Percentiles rank a stretch among this genome's conserved stretches.
These are phyloP conservation scores for Gypsophila paniculata DNA, from an alignment of 179 eudicot genomes.

Conservation along the genomic window DNA sequence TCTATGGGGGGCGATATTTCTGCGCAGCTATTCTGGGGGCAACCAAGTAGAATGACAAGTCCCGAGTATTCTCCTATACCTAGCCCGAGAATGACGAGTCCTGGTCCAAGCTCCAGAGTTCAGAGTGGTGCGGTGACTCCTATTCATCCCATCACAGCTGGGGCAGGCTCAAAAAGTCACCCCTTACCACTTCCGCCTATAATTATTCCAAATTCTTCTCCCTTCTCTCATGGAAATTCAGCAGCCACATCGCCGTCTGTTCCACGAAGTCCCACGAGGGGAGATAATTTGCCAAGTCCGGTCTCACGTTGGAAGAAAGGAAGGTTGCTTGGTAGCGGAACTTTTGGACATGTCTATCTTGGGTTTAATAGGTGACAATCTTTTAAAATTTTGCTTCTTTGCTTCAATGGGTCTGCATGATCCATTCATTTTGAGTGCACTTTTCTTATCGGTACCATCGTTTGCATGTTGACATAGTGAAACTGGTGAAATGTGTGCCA, in stretches of 20 bases:
- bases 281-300: constrained; percentile 75
- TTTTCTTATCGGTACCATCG: constrained; percentile 18
- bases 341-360: constrained; percentile 93
- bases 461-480: constrained; percentile 43
- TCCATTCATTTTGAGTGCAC: not conserved
- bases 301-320: constrained; percentile 91
- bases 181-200: constrained; percentile 88
- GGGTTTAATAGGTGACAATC: constrained; percentile 78
- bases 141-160: constrained; percentile 82
- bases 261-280: constrained; percentile 87
- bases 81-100: constrained; percentile 87
- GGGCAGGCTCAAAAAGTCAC: constrained; percentile 59
- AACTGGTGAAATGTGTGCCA: constrained; percentile 97
- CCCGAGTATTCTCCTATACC: constrained; percentile 93
- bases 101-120: constrained; percentile 90
- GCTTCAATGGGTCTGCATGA: not conserved
- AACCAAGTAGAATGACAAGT: constrained; percentile 79
- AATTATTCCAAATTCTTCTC: constrained; percentile 51
- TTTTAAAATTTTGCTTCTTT: not conserved
- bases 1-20: constrained; percentile 92
- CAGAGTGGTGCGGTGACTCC: constrained; percentile 98
- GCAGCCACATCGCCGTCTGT: constrained; percentile 91
- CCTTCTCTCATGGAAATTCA: constrained; percentile 78
- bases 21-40: constrained; percentile 88
- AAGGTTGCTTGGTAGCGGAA: constrained; percentile 85